Percentiles rank a stretch among this genome's conserved stretches.
Evolutionary conservation across 2,329 filamentous ascomycete species (phyloP).

Genomic region (Chrysoporthe deuterocubensis): DNA sequence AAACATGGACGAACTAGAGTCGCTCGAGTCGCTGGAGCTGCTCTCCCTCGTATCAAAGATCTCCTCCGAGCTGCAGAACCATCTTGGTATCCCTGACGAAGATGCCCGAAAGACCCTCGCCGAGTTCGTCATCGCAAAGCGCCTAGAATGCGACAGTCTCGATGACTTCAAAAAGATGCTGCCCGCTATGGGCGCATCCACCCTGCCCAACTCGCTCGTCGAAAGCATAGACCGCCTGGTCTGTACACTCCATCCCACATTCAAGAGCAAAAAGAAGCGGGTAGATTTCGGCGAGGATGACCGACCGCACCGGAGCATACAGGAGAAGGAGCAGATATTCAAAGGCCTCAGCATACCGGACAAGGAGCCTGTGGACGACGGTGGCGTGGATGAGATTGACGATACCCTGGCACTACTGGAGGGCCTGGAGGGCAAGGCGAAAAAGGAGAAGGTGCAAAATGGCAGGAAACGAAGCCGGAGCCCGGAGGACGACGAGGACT

Average conservation of each 20-base stretch:
- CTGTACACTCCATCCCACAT: slow-evolving; percentile 86
- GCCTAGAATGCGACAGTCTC: slow-evolving; percentile 72
- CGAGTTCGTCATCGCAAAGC: slow-evolving; percentile 93
- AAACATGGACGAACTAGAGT: slow-evolving; percentile 85
- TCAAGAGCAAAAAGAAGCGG: slow-evolving; percentile 63
- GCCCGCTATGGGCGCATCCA: slow-evolving; percentile 75
- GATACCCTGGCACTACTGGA: slow-evolving; percentile 94
- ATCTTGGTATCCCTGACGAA: slow-evolving; percentile 80
- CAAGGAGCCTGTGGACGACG: slow-evolving; percentile 53
- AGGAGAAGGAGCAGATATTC: slow-evolving; percentile 86
- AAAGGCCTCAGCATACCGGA: slow-evolving; percentile 88
- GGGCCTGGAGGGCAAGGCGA: slow-evolving; percentile 72
- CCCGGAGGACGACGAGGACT: slow-evolving; percentile 51
- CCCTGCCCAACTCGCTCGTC: slow-evolving; percentile 81
- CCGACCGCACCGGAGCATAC: slow-evolving; percentile 50
- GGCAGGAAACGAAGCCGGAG: slow-evolving; percentile 42
- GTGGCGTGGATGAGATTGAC: slow-evolving; percentile 71
- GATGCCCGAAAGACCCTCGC: slow-evolving; percentile 75
- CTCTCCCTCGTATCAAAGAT: slow-evolving; percentile 95
- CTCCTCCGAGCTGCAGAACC: slow-evolving; percentile 91
- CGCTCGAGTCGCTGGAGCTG: slow-evolving; percentile 86
- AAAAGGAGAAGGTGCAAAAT: slow-evolving; percentile 38
- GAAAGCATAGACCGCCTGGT: slow-evolving; percentile 92
- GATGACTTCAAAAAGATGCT: slow-evolving; percentile 77
- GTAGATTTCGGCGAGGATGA: slow-evolving; percentile 47